A percentile compares a stretch with the other conserved stretches of the same genome.
phyloP scores from a whole-genome alignment of 345 rosid genomes.

The Brassica juncea region DNA sequence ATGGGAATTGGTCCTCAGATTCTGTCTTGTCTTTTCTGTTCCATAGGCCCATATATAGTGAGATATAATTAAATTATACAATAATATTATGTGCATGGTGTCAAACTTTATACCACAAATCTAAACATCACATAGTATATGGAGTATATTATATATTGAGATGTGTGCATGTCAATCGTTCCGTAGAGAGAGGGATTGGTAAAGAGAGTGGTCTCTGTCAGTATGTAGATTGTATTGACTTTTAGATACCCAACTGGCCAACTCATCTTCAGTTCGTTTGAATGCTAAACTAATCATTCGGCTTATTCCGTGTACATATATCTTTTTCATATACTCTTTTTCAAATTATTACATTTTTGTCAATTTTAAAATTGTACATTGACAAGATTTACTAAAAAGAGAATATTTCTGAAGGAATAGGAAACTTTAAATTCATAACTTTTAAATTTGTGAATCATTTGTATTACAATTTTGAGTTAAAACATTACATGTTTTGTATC shows the following conservation, averaged over 20 bases:
- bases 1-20: slow-evolving; percentile 11
- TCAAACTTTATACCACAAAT: neutral
- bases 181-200: neutral
- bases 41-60: neutral
- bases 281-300: neutral
- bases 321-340: neutral
- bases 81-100: neutral
- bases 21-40: neutral
- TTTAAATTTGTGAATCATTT: too few relatives aligned
- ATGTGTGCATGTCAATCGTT: slow-evolving; percentile 10
- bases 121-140: neutral
- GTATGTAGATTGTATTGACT: neutral
- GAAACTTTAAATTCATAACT: too few relatives aligned
- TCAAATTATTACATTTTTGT: too few relatives aligned
- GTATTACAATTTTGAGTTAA: too few relatives aligned
- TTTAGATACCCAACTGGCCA: neutral
- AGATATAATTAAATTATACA: neutral
- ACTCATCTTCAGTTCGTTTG: neutral
- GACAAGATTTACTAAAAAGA: too few relatives aligned
- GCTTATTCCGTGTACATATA: neutral
- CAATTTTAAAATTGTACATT: too few relatives aligned
- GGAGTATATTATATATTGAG: neutral
- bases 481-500: too few relatives aligned
- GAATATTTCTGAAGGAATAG: too few relatives aligned
- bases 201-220: neutral